phyloP scores from a whole-genome alignment of 768 basidiomycete species.

The Amylocystis lapponica region DNA sequence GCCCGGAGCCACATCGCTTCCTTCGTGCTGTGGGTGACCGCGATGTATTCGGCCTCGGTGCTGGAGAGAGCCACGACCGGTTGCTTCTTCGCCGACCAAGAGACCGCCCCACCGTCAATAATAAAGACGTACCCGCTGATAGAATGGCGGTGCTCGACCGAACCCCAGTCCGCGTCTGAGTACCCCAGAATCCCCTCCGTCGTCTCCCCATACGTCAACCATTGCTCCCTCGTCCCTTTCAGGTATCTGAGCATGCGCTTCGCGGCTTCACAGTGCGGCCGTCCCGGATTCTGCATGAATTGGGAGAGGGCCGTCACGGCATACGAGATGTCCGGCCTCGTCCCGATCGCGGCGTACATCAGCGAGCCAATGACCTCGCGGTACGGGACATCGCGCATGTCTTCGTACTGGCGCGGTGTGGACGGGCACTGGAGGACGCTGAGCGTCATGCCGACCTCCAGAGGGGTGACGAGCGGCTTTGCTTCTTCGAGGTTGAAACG shows the following conservation, averaged over 20 bases:
- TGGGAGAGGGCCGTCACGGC: slow-evolving; percentile 15
- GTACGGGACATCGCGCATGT: slow-evolving; percentile 11
- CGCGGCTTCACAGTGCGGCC: slow-evolving; percentile 16
- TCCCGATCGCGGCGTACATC: slow-evolving; percentile 21
- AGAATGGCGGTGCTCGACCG: slow-evolving; percentile 5
- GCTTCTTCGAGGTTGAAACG: slow-evolving; percentile 19
- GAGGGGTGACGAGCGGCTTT: slow-evolving; percentile 16
- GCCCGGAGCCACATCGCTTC: slow-evolving; percentile 31
- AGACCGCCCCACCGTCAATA: slow-evolving; percentile 29
- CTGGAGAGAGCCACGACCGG: slow-evolving; percentile 30
- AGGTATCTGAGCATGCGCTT: slow-evolving; percentile 22
- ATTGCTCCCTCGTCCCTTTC: slow-evolving; percentile 7
- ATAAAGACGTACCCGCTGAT: slow-evolving; percentile 28
- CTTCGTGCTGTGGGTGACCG: slow-evolving; percentile 24
- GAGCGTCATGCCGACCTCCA: slow-evolving; percentile 5
- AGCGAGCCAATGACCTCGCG: slow-evolving; percentile 21
- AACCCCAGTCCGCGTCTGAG: slow-evolving; percentile 9
- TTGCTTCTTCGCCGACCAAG: slow-evolving; percentile 39
- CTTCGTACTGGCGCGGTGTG: background rate
- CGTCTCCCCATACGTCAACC: slow-evolving; percentile 8
- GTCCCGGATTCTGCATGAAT: slow-evolving; percentile 16
- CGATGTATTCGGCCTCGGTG: slow-evolving; percentile 31
- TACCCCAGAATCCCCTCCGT: slow-evolving; percentile 8
- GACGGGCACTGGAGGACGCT: slow-evolving; percentile 1
- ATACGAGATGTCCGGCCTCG: slow-evolving; percentile 27